phyloP scores from a whole-genome alignment of 1,284 basidiomycete genomes.

The Marasmius oreades region DNA sequence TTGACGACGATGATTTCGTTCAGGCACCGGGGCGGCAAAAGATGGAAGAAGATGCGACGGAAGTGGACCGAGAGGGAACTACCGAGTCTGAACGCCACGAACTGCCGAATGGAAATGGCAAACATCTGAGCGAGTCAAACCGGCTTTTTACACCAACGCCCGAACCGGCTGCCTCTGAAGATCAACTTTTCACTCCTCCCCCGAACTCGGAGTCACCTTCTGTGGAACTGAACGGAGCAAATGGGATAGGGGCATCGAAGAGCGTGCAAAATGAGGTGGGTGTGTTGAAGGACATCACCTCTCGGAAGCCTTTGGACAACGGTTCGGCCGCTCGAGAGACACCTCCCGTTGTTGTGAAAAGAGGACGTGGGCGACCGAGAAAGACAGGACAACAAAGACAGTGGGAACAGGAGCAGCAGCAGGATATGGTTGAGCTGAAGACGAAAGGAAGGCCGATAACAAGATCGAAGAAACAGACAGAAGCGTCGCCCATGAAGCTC shows the following conservation, averaged over 20 bases:
- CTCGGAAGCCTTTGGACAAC: background rate
- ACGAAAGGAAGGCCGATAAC: background rate
- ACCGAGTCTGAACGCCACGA: background rate
- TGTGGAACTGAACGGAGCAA: background rate
- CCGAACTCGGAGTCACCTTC: background rate
- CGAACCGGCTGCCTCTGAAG: background rate
- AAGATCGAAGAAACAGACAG: background rate
- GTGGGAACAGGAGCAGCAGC: background rate
- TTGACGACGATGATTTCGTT: conserved; percentile 15
- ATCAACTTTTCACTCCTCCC: background rate
- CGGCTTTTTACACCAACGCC: background rate
- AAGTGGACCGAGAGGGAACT: background rate
- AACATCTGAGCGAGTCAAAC: background rate
- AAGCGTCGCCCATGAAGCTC: background rate
- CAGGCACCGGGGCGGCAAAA: background rate
- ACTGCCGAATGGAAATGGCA: background rate
- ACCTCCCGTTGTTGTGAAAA: background rate
- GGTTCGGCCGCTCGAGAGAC: background rate
- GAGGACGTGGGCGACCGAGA: background rate
- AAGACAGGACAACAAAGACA: background rate
- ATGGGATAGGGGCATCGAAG: background rate
- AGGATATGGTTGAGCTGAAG: background rate
- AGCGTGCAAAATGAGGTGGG: background rate
- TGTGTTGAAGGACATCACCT: background rate
- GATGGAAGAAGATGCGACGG: background rate